Base-by-base conservation (phyloP, 2,329 filamentous ascomycete genomes). In the Talaromyces pinophilus region DNA sequence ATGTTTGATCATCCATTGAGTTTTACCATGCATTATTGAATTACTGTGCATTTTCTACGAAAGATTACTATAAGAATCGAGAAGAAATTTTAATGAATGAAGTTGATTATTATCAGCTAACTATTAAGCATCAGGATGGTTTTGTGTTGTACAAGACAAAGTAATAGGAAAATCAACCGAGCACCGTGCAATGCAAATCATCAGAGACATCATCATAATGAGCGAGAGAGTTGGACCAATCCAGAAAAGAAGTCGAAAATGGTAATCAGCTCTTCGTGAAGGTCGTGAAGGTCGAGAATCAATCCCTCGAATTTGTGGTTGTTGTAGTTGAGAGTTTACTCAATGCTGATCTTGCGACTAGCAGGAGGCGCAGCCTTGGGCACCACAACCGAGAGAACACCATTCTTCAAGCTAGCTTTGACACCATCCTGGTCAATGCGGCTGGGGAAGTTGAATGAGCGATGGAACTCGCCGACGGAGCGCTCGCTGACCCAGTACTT, bases 401-500 rank as follows among this genome's bases (percentile, higher is more conserved):
- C 85, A 71, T 87, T 82, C 79, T 84, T 86, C 74, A 87, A 72
- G 59, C 78, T 83, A 19, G 85, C 85, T 77, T 82, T 86, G 69
- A 87, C 85, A 15, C 74, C 78, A 40, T 87, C 84, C 71, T 86
- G 84, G 67, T 87, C 81, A 54, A 87, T 81, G 40, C 82, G 76
- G 3, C 77, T 77, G 2, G 85, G 84, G 79, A 87, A 87, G 67
- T 76, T 80, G 76, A 87, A 87, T 57, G 78, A 79, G 70, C 85
- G 80, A 61, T 83, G 80, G 77, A 87, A 87, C 40, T 83, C 80
- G 67, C 85, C 85, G n/a, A 85, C 80, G 1, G 79, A 82, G 69
- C 85, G 83, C 73, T 87, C 85, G 63, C 79, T 82, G 64, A 87
- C 80, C 85, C 85, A 87, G 77, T 84, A 86, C 69, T 80, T 81